These are phyloP conservation scores for Coemansia guatemalensis DNA, from an alignment of 192 early-diverging fungal species.

Conservation along the genomic window DNA sequence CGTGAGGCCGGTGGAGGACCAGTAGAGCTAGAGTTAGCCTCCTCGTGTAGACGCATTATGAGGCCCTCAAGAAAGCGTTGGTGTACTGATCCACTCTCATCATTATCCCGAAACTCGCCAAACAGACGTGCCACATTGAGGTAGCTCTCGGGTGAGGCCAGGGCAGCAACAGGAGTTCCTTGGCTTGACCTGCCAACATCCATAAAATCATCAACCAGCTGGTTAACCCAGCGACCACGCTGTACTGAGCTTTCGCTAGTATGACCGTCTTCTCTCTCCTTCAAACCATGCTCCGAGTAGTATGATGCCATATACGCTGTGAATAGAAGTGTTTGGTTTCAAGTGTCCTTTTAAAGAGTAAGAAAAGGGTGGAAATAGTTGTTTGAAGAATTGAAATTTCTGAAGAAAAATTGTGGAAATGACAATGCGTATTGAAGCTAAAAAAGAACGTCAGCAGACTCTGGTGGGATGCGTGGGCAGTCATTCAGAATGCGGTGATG, in stretches of 20 bases:
- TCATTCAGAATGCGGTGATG: no score
- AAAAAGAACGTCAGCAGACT: background rate
- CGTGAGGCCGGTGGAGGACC: constrained; percentile 52
- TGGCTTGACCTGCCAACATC: constrained; percentile 29
- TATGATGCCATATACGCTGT: constrained; percentile 49
- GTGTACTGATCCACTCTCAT: constrained; percentile 23
- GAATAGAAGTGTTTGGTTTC: background rate
- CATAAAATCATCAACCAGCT: constrained; percentile 45
- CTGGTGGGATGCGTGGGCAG: no score
- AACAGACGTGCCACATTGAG: constrained; percentile 40
- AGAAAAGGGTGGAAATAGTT: no score
- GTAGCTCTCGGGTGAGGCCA: constrained; percentile 40
- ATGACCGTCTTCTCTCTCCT: constrained; percentile 31
- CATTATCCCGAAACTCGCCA: constrained; percentile 40
- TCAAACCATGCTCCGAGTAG: constrained; percentile 35
- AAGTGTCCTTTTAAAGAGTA: no score
- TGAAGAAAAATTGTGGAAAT: constrained; percentile 3
- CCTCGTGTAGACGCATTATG: constrained; percentile 45
- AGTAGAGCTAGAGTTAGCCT: constrained; percentile 29
- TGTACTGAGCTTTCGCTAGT: constrained; percentile 15
- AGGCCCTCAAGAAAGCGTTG: constrained; percentile 44
- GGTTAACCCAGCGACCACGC: constrained; percentile 40
- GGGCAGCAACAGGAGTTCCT: constrained; percentile 35
- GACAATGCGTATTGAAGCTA: constrained; percentile 3
- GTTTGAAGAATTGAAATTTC: background rate